A percentile compares a stretch with the other conserved stretches of the same genome.
Evolutionary conservation across 108 stramenopile genomes (phyloP).

Genomic region (Aurantiochytrium sp.): DNA sequence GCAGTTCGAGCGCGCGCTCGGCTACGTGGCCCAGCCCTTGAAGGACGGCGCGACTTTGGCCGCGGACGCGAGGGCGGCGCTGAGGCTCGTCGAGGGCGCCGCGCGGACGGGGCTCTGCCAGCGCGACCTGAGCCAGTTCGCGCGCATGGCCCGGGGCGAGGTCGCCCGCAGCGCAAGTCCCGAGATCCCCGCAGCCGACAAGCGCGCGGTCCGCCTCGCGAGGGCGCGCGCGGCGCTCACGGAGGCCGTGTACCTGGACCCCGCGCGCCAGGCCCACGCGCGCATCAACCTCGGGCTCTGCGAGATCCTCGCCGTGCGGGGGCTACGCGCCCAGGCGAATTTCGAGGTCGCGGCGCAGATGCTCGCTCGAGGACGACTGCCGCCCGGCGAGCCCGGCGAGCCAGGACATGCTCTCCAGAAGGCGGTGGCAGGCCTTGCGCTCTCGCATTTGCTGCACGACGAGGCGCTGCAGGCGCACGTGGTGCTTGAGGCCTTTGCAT

Average conservation of each 20-base stretch:
- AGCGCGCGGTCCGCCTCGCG: background rate
- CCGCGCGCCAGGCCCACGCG: background rate
- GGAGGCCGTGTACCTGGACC: background rate
- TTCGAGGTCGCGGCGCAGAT: background rate
- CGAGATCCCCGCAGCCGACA: background rate
- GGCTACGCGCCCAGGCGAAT: background rate
- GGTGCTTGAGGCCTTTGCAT: background rate
- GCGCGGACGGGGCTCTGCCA: background rate
- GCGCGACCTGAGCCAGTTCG: background rate
- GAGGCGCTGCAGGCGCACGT: background rate
- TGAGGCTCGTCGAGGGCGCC: background rate
- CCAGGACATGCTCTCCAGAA: background rate
- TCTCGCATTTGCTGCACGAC: background rate
- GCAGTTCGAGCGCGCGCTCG: background rate
- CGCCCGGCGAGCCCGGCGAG: too few relatives aligned
- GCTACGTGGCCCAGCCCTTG: background rate
- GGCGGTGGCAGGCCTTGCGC: background rate
- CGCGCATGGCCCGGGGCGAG: background rate
- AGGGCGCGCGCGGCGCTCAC: background rate
- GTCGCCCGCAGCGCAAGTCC: background rate
- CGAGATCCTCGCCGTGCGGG: background rate
- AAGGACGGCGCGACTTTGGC: background rate
- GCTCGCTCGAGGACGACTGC: background rate
- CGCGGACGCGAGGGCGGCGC: background rate
- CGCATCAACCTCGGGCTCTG: background rate